These are phyloP conservation scores for Rhodotorula sp. DNA, from an alignment of 1,284 basidiomycete genomes.

Conservation along the genomic window DNA sequence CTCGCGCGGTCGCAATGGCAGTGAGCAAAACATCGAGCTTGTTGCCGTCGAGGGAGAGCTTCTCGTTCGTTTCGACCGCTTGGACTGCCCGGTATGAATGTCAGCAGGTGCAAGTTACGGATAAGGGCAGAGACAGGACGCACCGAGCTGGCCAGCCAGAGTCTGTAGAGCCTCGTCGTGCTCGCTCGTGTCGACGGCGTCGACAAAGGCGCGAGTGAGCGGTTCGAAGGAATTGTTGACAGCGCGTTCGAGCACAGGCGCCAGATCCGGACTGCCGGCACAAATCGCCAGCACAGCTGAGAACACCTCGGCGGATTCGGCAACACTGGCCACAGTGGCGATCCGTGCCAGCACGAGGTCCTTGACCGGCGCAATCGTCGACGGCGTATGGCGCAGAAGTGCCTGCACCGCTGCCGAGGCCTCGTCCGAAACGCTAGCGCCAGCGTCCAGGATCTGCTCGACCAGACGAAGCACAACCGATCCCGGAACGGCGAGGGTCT, in stretches of 20 bases:
- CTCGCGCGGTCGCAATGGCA: constrained; percentile 17
- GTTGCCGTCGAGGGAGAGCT: constrained; percentile 17
- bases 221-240: constrained; percentile 18
- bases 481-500: background rate
- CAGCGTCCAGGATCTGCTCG: background rate
- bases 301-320: no score
- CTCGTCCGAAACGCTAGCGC: background rate
- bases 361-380: no score
- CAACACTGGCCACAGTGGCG: no score
- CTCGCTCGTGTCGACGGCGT: constrained; percentile 27
- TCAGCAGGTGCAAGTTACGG: no score
- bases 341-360: no score
- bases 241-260: background rate
- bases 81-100: background rate
- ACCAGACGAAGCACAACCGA: background rate
- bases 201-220: constrained; percentile 25
- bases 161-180: constrained; percentile 9
- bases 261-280: background rate
- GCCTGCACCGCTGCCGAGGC: no score
- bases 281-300: background rate
- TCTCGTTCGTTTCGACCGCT: background rate
- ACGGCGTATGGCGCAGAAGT: no score
- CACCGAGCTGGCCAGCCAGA: constrained; percentile 14
- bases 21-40: constrained; percentile 36
- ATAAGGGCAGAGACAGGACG: background rate